Evolutionary conservation across 106 monocot species (phyloP), one percentile per base, ranked within the genome.

Genomic region (Platanthera zijinensis): DNA sequence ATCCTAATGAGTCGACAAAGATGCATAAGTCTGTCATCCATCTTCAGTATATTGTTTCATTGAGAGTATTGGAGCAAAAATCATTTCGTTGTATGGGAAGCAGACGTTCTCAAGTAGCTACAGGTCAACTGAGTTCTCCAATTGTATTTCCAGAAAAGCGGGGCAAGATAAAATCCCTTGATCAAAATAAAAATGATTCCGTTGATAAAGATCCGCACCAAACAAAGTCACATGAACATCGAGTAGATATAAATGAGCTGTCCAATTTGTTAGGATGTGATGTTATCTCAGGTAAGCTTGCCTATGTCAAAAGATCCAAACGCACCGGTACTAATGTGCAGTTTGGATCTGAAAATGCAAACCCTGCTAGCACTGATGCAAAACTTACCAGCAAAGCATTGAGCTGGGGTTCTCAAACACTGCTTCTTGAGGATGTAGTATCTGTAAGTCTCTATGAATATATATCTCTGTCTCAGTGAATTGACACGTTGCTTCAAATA

Each of bases 361-460:
- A 74, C 10, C 54, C 57, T 72, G 78, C 86, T 69, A 63, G 73
- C 32, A 76, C 76, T 77, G 86, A 94, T 90, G 87, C 92, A 17
- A 99, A 79, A 81, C 94, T 99, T 73, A 94, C 92, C 50, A 90
- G 85, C 79, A 94, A 94, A 79, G 94, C 92, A 57, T 70, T 99
- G 69, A 79, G 81, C 54, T 94, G 99, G 99, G 99, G 94, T 77
- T 87, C 86, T 75, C 81, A 84, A 77, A 74, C 91, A 54, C 82
- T 99, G 52, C 46, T 54, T 50, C 91, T 99, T 50, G 86, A 90
- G 50, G 99, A 99, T 84, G 94, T 99, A 12, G 81, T 94, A 79
- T 99, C 99, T 83, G 99, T 99, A 87, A 85, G 99, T 84, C 10
- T 68, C 78, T 63, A 50, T 48, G 18, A 68, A 46, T 9, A 15